These are phyloP conservation scores for Agarophyton chilense DNA, from an alignment of 23 red algal genomes.

Conservation along the genomic window DNA sequence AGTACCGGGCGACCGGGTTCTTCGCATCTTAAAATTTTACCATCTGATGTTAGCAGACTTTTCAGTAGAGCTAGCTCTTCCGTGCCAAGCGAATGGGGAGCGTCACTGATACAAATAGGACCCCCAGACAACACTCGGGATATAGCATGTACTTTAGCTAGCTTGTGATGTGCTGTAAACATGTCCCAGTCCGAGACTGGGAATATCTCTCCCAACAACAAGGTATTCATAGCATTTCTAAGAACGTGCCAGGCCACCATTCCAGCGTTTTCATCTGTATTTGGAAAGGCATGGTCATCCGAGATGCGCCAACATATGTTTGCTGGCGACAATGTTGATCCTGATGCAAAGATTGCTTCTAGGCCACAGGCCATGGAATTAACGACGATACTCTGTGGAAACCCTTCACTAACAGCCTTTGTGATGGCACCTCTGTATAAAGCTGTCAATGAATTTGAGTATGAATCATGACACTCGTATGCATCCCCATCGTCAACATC, in stretches of 20 bases:
- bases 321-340: constrained; percentile 4
- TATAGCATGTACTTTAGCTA: constrained; percentile 54
- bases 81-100: background rate
- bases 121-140: constrained; percentile 70
- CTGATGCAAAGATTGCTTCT: constrained; percentile 55
- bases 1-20: constrained; percentile 26
- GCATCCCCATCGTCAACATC: background rate
- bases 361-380: constrained; percentile 75
- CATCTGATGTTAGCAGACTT: constrained; percentile 30
- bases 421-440: constrained; percentile 39
- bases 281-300: constrained; percentile 81
- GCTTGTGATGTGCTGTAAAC: constrained; percentile 39
- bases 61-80: background rate
- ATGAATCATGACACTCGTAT: background rate
- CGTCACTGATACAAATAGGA: constrained; percentile 64
- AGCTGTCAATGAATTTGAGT: background rate
- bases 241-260: constrained; percentile 59
- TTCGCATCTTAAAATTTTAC: constrained; percentile 50
- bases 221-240: constrained; percentile 56
- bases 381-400: constrained; percentile 27
- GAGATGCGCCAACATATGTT: constrained; percentile 80
- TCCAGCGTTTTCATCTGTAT: constrained; percentile 24
- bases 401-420: constrained; percentile 8
- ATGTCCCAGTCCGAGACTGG: constrained; percentile 88
- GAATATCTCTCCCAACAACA: constrained; percentile 71